These are phyloP conservation scores for Paecilomyces formosus DNA, from an alignment of 2,329 filamentous ascomycete species.

Conservation along the genomic window DNA sequence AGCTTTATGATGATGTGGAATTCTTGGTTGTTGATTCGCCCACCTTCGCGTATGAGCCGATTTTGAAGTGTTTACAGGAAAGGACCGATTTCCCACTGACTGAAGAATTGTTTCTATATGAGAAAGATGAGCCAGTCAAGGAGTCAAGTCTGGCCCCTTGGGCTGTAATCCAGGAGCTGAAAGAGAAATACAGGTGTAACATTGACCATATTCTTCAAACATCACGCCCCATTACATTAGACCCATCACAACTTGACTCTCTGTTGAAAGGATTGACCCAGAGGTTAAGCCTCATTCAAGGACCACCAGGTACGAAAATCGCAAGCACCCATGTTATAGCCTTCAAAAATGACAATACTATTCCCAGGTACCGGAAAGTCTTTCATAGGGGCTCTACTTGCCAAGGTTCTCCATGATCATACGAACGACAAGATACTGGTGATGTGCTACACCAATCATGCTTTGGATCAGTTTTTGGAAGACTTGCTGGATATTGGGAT, in stretches of 20 bases:
- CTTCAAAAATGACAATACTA: conserved; percentile 8
- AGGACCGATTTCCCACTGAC: conserved; percentile 50
- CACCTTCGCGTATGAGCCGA: conserved; percentile 62
- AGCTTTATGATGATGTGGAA: conserved; percentile 23
- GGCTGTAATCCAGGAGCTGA: conserved; percentile 7
- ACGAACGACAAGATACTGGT: conserved; percentile 52
- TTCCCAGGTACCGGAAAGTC: conserved; percentile 63
- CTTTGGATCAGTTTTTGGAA: conserved; percentile 58
- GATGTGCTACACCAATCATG: conserved; percentile 62
- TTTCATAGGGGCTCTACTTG: conserved; percentile 59
- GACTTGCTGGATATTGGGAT: conserved; percentile 58
- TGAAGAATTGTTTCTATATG: conserved; percentile 42
- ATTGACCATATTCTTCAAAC: no score
- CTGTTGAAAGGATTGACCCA: conserved; percentile 48
- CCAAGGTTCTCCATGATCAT: conserved; percentile 47
- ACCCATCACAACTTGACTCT: conserved; percentile 50
- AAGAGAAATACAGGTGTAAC: no score
- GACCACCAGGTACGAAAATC: conserved; percentile 56
- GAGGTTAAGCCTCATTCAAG: conserved; percentile 58
- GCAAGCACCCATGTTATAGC: not conserved
- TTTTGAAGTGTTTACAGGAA: conserved; percentile 52
- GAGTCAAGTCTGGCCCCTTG: conserved; percentile 7
- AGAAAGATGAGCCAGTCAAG: conserved; percentile 6
- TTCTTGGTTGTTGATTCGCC: conserved; percentile 59
- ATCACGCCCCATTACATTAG: conserved; percentile 35